Base-by-base conservation (phyloP, 176 grass and related monocot genomes). In the Aechmea fasciata region DNA sequence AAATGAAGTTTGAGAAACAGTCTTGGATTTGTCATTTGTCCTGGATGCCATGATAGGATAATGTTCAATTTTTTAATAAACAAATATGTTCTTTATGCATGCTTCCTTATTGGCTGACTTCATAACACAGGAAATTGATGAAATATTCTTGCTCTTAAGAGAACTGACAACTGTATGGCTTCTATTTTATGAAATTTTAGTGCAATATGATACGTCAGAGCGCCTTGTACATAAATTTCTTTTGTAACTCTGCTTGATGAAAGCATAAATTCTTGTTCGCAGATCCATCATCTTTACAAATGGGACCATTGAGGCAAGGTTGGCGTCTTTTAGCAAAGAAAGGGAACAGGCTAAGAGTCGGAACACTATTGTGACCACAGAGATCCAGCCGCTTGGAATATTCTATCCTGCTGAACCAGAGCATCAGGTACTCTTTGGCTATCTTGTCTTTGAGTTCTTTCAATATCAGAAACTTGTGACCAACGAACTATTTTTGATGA, bases 221-320 rank as follows among this genome's bases (percentile, higher is more conserved):
- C 54, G 1, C 1, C 14, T 59, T 14, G 14, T 59, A 17, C 54
- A 17, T 10, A 59, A 17, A 10, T 20, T 55, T 20, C 15, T 59
- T 14, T 15, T 13, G 13, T 1, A 59, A 59, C 19, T 9, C 12
- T 22, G 11, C 61, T 79, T 71, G 50, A 11, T 69, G 49, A 47
- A 47, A 5, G 50, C 6, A 73, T 69, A 68, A 14, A 57, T 15
- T 1, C 75, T 19, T 86, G 33, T 48, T 41, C 51, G 51, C 74
- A 97, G 93, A 80, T 97, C 94, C 11, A 64, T 90, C 70, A 93
- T 97, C 51, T 90, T 97, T 73, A 90, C 82, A 67, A 97, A 97
- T 77, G 86, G 84, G 67, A 82, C 84, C 25, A 26, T 81, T 23
- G 89, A 93, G 69, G 86, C 77, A 20, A 89, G 86, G 81, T 64